phyloP scores from a whole-genome alignment of 345 rosid genomes.

The Salix udensis region DNA sequence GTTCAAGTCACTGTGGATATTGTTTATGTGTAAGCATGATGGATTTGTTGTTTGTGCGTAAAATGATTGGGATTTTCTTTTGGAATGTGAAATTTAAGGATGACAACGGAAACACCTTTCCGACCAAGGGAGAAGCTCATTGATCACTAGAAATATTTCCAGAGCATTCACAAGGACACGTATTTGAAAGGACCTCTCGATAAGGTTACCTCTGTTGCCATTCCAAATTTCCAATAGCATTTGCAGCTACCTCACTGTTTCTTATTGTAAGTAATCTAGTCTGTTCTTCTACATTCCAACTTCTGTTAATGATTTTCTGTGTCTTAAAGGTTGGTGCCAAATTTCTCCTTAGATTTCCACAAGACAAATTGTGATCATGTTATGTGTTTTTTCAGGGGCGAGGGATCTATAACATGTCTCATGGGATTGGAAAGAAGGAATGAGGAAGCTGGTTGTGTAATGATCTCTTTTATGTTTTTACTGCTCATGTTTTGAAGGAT shows the following conservation, averaged over 20 bases:
- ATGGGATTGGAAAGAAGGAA: slow-evolving; percentile 83
- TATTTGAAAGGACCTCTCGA: slow-evolving; percentile 79
- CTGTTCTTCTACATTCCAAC: background rate
- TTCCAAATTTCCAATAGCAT: slow-evolving; percentile 44
- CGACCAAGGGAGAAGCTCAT: slow-evolving; percentile 79
- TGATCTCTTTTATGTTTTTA: background rate
- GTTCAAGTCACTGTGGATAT: background rate
- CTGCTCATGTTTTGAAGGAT: slow-evolving; percentile 13
- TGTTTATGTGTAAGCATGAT: background rate
- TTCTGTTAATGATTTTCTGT: background rate
- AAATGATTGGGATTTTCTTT: background rate
- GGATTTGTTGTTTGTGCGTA: background rate
- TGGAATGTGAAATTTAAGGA: slow-evolving; percentile 29
- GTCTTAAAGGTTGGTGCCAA: background rate
- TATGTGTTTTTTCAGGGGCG: slow-evolving; percentile 48
- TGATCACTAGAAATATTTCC: slow-evolving; percentile 75
- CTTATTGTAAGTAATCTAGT: slow-evolving; percentile 56
- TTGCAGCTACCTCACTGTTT: slow-evolving; percentile 54
- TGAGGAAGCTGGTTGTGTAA: slow-evolving; percentile 28
- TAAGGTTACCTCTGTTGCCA: slow-evolving; percentile 83
- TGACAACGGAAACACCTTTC: slow-evolving; percentile 67
- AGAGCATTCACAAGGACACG: slow-evolving; percentile 69
- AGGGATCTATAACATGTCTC: slow-evolving; percentile 81
- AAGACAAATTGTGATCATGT: background rate
- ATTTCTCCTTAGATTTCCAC: background rate